phyloP scores from a whole-genome alignment of 495 filamentous ascomycete genomes.

The Xylaria curta region DNA sequence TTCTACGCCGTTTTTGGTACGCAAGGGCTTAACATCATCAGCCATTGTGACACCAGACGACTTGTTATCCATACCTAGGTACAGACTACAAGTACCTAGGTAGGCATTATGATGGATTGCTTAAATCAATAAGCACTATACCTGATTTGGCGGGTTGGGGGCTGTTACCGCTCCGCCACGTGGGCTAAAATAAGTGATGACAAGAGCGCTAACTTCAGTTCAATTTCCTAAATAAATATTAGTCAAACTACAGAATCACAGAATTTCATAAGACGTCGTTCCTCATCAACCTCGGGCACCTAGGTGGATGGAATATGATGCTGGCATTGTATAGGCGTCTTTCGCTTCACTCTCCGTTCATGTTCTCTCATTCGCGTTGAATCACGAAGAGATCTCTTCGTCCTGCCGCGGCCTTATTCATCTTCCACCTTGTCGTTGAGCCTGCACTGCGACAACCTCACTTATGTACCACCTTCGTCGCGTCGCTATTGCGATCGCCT shows the following conservation, averaged over 20 bases:
- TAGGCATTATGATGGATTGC: too few species aligned
- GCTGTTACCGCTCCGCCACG: background rate
- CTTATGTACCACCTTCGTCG: constrained; percentile 47
- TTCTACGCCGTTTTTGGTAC: background rate
- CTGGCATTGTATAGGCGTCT: background rate
- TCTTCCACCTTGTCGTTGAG: background rate
- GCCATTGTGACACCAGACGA: background rate
- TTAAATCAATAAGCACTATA: background rate
- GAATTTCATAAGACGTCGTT: background rate
- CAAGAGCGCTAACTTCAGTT: background rate
- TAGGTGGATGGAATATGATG: background rate
- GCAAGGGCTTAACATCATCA: background rate
- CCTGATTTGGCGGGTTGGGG: background rate
- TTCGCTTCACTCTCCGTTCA: background rate
- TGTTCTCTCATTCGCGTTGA: background rate
- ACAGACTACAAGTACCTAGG: too few species aligned
- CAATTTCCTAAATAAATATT: too few species aligned
- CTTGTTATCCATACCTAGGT: background rate
- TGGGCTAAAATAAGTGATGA: background rate
- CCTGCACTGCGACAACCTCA: background rate
- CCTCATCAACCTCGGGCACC: background rate
- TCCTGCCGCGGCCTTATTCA: background rate
- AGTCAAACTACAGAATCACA: background rate
- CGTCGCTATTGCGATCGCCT: constrained; percentile 37
- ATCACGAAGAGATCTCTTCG: background rate